Base-by-base conservation (phyloP, 2,329 filamentous ascomycete genomes). In the Leptographium procerum region DNA sequence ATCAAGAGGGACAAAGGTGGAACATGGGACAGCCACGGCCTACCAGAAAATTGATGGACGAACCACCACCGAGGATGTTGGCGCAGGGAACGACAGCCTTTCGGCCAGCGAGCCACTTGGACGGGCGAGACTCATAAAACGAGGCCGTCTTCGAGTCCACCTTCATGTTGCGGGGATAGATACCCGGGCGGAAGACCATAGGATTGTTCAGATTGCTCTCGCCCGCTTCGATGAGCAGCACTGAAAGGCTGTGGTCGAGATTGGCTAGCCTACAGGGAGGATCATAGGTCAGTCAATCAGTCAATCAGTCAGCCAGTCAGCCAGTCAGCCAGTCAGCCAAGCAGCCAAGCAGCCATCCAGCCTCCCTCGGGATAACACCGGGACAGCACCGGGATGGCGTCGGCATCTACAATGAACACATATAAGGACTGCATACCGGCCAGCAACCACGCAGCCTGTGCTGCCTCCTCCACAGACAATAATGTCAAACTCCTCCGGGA, bases 401-500 rank as follows among this genome's bases (percentile, higher is more conserved):
- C 31, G 36, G 24, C 24, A 29, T 55, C 28, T 29, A 16, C 14
- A 16, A 1, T 40, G 31, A n/a, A n/a, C 2, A 33, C 16, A 43
- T 26, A 53, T 43, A 33, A 19, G 34, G 24, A 11, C 14, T 43
- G 24, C 73, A 61, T 68, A 84, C 80, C 82, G 71, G 59, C 78
- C 78, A 57, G 78, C 78, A 48, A 81, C 77, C n/a, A 81, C 78
- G 67, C 78, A 81, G 34, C 78, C 84, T 61, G 79, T 83, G 68
- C 84, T 88, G 57, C 87, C 87, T 66, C 87, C 87, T 66, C 87
- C 87, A 64, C 84, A 87, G 33, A 90, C 85, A 65, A 90, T 90
- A 65, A 91, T 89, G 69, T 90, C 87, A 67, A 89, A 87, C 75
- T 90, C 87, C 60, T 90, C 86, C 40, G 87, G 86, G 62, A 90